Conservation (phyloP, 139 green algal species). For the Tetradesmus obliquus region DNA sequence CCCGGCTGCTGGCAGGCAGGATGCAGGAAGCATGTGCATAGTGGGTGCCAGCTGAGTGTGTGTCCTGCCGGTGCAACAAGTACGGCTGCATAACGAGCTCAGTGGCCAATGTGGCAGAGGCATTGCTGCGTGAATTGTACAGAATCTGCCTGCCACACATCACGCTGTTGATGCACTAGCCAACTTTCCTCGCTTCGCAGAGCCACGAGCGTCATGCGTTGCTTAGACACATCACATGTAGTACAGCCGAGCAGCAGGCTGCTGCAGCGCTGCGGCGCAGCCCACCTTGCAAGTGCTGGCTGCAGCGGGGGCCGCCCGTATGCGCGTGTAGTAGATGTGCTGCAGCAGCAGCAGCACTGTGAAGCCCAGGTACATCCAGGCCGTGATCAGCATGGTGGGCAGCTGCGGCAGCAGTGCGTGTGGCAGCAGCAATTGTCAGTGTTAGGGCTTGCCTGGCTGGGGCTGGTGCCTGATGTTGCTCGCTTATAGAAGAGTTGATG, state of each 20-base stretch:
- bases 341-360: constrained; percentile 34
- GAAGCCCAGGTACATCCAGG: constrained; percentile 40
- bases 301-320: background rate
- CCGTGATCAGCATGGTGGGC: constrained; percentile 37
- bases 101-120: too few species aligned
- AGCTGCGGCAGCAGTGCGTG: background rate
- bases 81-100: too few species aligned
- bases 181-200: too few species aligned
- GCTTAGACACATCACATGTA: too few species aligned
- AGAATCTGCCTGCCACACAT: too few species aligned
- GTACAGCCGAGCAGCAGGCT: too few species aligned
- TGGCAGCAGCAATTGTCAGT: background rate
- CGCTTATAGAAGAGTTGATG: background rate
- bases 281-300: background rate
- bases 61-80: background rate
- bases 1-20: background rate
- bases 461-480: background rate
- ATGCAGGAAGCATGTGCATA: background rate
- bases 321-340: constrained; percentile 37
- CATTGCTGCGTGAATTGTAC: too few species aligned
- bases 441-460: background rate
- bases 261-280: too few species aligned
- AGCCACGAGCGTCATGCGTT: too few species aligned
- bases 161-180: too few species aligned
- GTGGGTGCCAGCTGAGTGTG: background rate